A percentile compares a stretch with the other conserved stretches of the same genome.
Conservation (phyloP, 306 rosid species). For the Biancaea sappan region DNA sequence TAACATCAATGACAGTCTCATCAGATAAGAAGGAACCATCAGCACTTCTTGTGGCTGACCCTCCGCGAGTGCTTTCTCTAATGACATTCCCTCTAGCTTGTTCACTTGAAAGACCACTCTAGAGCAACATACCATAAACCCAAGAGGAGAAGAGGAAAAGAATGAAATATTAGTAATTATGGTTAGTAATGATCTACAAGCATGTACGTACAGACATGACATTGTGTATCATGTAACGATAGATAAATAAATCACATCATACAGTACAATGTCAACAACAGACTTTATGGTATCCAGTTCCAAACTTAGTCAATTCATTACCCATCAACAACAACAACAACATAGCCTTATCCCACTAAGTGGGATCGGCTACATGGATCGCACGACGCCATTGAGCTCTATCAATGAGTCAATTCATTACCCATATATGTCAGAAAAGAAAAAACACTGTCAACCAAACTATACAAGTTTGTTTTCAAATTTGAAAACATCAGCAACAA, state of each 20-base stretch:
- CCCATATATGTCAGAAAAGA: background rate
- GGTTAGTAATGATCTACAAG: slow-evolving; percentile 24
- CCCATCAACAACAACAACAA: too few species aligned
- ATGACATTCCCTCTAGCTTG: slow-evolving; percentile 56
- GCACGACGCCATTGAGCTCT: too few species aligned
- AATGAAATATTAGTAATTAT: slow-evolving; percentile 35
- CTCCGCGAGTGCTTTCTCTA: slow-evolving; percentile 33
- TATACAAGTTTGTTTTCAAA: background rate
- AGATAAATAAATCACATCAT: slow-evolving; percentile 14
- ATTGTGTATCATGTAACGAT: background rate
- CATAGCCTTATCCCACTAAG: too few species aligned
- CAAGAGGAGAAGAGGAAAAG: background rate
- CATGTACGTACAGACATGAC: slow-evolving; percentile 12
- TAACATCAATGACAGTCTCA: slow-evolving; percentile 41
- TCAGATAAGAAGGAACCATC: slow-evolving; percentile 36
- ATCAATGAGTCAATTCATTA: slow-evolving; percentile 7
- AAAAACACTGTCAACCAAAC: background rate
- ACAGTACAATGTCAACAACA: slow-evolving; percentile 6
- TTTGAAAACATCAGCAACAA: background rate
- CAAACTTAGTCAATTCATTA: slow-evolving; percentile 12
- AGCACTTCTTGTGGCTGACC: slow-evolving; percentile 32
- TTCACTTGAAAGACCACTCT: slow-evolving; percentile 44
- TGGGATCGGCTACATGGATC: too few species aligned
- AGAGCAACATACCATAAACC: slow-evolving; percentile 42
- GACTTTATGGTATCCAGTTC: slow-evolving; percentile 6